Percentiles rank a stretch among this genome's conserved stretches.
Evolutionary conservation across 345 rosid species (phyloP).

Genomic region (Xanthoceras sorbifolium): DNA sequence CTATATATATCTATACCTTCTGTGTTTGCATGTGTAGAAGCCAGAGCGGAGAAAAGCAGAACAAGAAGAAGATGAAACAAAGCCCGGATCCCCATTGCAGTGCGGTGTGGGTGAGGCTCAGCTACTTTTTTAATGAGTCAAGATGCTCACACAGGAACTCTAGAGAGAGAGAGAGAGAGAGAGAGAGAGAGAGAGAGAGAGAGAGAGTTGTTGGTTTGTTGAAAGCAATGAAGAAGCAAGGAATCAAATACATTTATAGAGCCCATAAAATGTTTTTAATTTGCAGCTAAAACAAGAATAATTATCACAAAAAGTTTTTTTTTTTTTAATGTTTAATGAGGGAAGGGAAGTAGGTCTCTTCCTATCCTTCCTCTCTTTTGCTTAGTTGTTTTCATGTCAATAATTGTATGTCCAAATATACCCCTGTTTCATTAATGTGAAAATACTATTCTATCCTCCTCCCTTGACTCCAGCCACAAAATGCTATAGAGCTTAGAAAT

Average conservation of each 20-base stretch:
- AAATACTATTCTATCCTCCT: neutral
- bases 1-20: constrained; percentile 41
- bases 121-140: constrained; percentile 6
- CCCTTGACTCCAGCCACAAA: neutral
- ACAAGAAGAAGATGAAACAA: constrained; percentile 31
- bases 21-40: constrained; percentile 41
- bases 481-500: neutral
- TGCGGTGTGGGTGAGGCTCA: neutral
- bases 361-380: constrained; percentile 2
- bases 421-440: neutral
- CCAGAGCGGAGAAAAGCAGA: constrained; percentile 20
- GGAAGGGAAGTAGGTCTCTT: neutral
- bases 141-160: neutral
- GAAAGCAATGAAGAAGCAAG: constrained; percentile 18
- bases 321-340: neutral
- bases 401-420: neutral
- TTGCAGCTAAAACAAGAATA: neutral
- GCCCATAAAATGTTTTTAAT: constrained; percentile 27
- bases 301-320: neutral
- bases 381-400: constrained; percentile 18
- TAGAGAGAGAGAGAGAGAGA: neutral
- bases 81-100: constrained; percentile 35
- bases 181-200: neutral
- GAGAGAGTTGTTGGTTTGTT: neutral
- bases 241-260: constrained; percentile 38